Evolutionary conservation across 2,329 filamentous ascomycete genomes (phyloP).

Genomic region (Colletotrichum chrysophilum): DNA sequence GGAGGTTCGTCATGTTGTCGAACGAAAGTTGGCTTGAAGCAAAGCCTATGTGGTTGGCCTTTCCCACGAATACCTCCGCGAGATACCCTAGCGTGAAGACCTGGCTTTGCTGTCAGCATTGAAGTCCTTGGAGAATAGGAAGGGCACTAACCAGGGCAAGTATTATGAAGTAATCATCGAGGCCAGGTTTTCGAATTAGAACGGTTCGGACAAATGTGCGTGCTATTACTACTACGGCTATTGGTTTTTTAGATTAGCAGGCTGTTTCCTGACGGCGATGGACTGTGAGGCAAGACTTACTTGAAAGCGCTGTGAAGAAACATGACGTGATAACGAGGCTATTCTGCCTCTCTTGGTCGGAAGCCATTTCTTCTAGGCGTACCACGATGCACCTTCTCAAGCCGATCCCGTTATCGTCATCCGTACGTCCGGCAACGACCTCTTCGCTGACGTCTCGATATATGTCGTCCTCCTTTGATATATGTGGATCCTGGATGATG

Average conservation of each 20-base stretch:
- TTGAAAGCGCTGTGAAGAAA: conserved; percentile 21
- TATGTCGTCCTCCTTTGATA: neutral
- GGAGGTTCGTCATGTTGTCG: conserved; percentile 24
- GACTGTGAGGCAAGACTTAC: neutral
- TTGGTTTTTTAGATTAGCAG: neutral
- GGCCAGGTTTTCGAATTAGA: conserved; percentile 24
- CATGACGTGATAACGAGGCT: conserved; percentile 21
- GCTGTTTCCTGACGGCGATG: neutral
- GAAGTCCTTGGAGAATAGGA: neutral
- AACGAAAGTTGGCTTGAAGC: conserved; percentile 14
- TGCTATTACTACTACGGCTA: conserved; percentile 21
- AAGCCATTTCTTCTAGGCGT: conserved; percentile 8
- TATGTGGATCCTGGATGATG: neutral
- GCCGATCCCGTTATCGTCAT: neutral
- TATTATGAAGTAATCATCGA: conserved; percentile 25
- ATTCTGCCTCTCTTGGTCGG: conserved; percentile 25
- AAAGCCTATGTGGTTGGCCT: conserved; percentile 26
- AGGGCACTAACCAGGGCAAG: conserved; percentile 14
- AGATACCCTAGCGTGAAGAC: conserved; percentile 20
- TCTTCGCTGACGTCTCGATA: neutral
- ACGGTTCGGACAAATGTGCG: conserved; percentile 19
- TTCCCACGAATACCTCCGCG: conserved; percentile 23
- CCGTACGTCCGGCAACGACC: neutral
- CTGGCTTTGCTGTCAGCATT: neutral
- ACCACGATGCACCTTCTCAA: neutral